Conservation (phyloP, 345 rosid genomes). For the Citrus medica region DNA sequence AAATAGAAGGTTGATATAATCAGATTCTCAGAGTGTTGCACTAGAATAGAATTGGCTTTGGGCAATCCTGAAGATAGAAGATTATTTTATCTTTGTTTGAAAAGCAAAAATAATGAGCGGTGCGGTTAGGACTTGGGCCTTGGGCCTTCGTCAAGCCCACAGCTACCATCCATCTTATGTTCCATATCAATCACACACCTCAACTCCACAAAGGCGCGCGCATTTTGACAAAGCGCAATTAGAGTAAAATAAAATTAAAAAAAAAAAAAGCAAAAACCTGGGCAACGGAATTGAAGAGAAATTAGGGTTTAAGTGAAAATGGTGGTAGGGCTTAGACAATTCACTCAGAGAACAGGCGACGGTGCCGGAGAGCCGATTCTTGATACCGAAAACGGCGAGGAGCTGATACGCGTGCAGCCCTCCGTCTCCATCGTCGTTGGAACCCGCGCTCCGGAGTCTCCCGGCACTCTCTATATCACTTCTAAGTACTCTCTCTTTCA, state of each 20-base stretch:
- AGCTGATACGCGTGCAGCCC: constrained; percentile 64
- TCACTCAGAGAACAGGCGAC: constrained; percentile 46
- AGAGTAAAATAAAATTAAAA: too few relatives aligned
- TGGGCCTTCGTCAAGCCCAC: too few relatives aligned
- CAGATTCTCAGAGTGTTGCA: too few relatives aligned
- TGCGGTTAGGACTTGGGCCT: too few relatives aligned
- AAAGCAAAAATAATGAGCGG: too few relatives aligned
- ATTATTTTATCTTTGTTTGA: too few relatives aligned
- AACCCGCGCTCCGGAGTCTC: constrained; percentile 55
- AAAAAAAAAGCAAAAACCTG: constrained; percentile 12
- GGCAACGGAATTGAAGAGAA: neutral
- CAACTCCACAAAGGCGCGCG: neutral
- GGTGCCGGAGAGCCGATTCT: constrained; percentile 69
- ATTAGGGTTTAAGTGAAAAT: constrained; percentile 24
- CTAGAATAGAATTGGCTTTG: too few relatives aligned
- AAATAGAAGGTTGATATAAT: too few relatives aligned
- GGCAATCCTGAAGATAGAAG: too few relatives aligned
- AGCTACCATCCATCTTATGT: too few relatives aligned
- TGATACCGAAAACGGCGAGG: constrained; percentile 66
- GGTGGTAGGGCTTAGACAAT: constrained; percentile 69
- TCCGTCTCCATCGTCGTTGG: constrained; percentile 74
- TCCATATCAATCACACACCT: too few relatives aligned
- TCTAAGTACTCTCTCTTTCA: constrained; percentile 38
- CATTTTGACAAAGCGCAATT: neutral
- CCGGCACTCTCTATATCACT: constrained; percentile 89